phyloP scores from a whole-genome alignment of 306 rosid genomes.

The Gleditsia sinensis region DNA sequence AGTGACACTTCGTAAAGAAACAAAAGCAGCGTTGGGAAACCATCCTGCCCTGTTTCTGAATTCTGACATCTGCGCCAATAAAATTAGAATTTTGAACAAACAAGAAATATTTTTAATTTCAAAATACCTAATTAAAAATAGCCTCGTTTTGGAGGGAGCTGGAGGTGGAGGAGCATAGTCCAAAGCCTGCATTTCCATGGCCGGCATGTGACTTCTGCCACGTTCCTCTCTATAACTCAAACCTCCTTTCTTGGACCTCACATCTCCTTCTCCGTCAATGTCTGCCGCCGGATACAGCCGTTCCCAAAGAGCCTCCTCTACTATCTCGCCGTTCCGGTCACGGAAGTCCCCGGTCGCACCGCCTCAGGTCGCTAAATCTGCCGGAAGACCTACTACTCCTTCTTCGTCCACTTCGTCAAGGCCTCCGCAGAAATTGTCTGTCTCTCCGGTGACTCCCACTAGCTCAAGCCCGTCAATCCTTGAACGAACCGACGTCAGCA shows the following conservation, averaged over 20 bases:
- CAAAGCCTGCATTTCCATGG: constrained; percentile 46
- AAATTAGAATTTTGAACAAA: constrained; percentile 17
- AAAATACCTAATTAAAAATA: constrained; percentile 32
- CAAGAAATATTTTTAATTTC: constrained; percentile 3
- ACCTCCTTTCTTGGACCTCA: neutral
- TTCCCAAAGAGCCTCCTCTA: constrained; percentile 57
- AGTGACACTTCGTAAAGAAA: constrained; percentile 9
- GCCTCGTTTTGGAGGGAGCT: constrained; percentile 63
- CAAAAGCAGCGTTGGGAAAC: neutral
- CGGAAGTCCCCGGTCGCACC: constrained; percentile 52
- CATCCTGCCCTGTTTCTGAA: neutral
- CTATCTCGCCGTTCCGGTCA: constrained; percentile 64
- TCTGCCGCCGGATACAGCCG: constrained; percentile 46
- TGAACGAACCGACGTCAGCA: constrained; percentile 49
- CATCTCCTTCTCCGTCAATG: constrained; percentile 45
- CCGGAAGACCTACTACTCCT: constrained; percentile 62
- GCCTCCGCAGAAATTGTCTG: constrained; percentile 45
- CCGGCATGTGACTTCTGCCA: constrained; percentile 46
- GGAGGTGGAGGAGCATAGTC: constrained; percentile 17
- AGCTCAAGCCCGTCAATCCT: constrained; percentile 34
- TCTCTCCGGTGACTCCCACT: constrained; percentile 46
- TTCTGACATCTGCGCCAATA: constrained; percentile 1
- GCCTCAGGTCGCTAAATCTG: constrained; percentile 30
- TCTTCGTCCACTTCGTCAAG: constrained; percentile 51
- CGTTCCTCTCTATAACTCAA: neutral